Evolutionary conservation across 2,329 filamentous ascomycete genomes (phyloP).

Genomic region (Amauroascus niger): DNA sequence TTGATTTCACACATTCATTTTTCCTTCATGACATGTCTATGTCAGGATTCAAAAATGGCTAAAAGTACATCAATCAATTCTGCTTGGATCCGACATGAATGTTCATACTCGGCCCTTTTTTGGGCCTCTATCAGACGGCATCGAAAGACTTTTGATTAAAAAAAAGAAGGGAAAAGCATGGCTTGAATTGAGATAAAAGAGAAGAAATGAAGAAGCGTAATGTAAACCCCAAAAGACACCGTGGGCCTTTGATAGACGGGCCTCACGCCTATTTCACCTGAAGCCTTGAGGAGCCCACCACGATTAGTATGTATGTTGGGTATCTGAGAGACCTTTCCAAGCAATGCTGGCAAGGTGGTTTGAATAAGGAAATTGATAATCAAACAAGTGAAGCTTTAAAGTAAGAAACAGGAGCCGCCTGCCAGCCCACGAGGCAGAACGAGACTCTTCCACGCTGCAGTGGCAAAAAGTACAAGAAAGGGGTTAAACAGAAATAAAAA

Average conservation of each 20-base stretch:
- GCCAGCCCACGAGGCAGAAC: background rate
- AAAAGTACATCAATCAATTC: conserved; percentile 5
- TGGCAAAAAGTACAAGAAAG: background rate
- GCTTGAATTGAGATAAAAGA: background rate
- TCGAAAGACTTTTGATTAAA: conserved; percentile 1
- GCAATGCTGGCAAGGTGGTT: background rate
- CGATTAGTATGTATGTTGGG: background rate
- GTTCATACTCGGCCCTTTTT: background rate
- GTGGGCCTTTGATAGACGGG: background rate
- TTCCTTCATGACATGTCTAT: background rate
- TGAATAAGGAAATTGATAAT: background rate
- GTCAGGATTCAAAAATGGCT: conserved; percentile 3
- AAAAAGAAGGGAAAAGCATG: background rate
- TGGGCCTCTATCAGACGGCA: conserved; percentile 5
- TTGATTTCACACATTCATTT: background rate
- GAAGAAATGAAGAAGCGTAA: background rate
- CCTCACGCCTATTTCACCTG: background rate
- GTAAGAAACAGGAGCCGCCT: background rate
- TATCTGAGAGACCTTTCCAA: conserved; percentile 2
- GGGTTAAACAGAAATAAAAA: background rate
- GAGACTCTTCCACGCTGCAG: background rate
- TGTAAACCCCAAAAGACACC: background rate
- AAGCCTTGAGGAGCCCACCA: conserved; percentile 1
- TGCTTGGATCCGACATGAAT: background rate
- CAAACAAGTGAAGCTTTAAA: background rate